Percentiles rank a stretch among this genome's conserved stretches.
phyloP scores from a whole-genome alignment of 805 yeast species.

The Candida boidinii region DNA sequence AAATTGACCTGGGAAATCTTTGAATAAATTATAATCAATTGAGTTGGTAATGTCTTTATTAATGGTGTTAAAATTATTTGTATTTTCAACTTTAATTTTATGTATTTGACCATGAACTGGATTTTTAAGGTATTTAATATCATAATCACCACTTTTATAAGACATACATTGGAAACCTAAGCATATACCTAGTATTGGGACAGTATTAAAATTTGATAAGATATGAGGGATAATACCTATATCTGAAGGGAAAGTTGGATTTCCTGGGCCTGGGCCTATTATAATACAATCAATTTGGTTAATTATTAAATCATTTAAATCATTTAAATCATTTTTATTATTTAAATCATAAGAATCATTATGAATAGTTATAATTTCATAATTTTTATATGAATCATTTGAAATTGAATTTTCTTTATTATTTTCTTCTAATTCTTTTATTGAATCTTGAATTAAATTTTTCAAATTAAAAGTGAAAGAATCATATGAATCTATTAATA shows the following conservation, averaged over 20 bases:
- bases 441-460: constrained; percentile 49
- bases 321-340: constrained; percentile 19
- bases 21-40: constrained; percentile 28
- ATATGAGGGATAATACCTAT: constrained; percentile 63
- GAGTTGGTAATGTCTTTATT: too few relatives aligned
- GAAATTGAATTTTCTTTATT: constrained; percentile 40
- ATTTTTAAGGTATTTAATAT: constrained; percentile 39
- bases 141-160: constrained; percentile 43
- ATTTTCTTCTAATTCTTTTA: too few relatives aligned
- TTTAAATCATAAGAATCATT: constrained; percentile 43
- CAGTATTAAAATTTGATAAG: constrained; percentile 26
- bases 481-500: constrained; percentile 88
- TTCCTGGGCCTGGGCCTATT: constrained; percentile 97
- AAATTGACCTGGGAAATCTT: constrained; percentile 33
- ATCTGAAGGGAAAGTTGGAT: constrained; percentile 57
- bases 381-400: too few relatives aligned
- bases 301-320: constrained; percentile 34
- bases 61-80: constrained; percentile 11
- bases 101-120: constrained; percentile 87
- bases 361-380: constrained; percentile 53
- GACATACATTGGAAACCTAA: constrained; percentile 87
- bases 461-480: constrained; percentile 84
- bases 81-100: constrained; percentile 25
- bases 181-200: constrained; percentile 87
- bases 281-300: constrained; percentile 63